A percentile compares a stretch with the other conserved stretches of the same genome.
phyloP scores from a whole-genome alignment of 2,329 filamentous ascomycete genomes.

The Sarocladium oryzae region DNA sequence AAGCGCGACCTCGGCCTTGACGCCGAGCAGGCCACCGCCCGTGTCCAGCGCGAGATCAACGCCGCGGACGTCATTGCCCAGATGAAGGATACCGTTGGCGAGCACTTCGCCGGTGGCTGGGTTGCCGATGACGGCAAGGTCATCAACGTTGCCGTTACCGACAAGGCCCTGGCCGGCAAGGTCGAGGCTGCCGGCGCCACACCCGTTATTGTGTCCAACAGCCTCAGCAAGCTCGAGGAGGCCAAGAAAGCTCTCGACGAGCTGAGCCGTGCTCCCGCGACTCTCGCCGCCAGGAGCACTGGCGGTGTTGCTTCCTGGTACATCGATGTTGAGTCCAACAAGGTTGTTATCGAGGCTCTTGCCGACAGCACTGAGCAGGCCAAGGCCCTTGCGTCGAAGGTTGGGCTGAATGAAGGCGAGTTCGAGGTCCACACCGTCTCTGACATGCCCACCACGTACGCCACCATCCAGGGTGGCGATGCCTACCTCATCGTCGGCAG shows the following conservation, averaged over 20 bases:
- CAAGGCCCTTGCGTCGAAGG: constrained; percentile 27
- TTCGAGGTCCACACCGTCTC: constrained; percentile 29
- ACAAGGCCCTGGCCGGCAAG: constrained; percentile 27
- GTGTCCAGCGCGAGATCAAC: constrained; percentile 29
- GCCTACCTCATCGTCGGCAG: constrained; percentile 28
- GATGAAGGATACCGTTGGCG: constrained; percentile 23
- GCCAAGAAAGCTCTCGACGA: constrained; percentile 36
- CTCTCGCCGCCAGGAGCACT: constrained; percentile 14
- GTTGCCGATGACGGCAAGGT: constrained; percentile 26
- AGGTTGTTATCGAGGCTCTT: constrained; percentile 32
- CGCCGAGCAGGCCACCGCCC: constrained; percentile 28
- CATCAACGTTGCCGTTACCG: constrained; percentile 30
- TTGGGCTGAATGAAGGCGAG: constrained; percentile 28
- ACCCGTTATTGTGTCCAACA: constrained; percentile 25
- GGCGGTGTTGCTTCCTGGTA: constrained; percentile 31
- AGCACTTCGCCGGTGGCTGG: constrained; percentile 32
- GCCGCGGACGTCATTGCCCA: constrained; percentile 31
- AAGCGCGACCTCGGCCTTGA: constrained; percentile 35
- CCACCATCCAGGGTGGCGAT: constrained; percentile 29
- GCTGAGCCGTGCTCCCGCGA: constrained; percentile 21
- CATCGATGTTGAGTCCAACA: constrained; percentile 33
- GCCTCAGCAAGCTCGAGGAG: constrained; percentile 31
- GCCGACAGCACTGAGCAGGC: constrained; percentile 27
- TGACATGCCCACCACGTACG: constrained; percentile 27
- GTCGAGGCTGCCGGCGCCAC: constrained; percentile 29